Evolutionary conservation across 805 yeast genomes (phyloP).

Genomic region (Candida golubevii): DNA sequence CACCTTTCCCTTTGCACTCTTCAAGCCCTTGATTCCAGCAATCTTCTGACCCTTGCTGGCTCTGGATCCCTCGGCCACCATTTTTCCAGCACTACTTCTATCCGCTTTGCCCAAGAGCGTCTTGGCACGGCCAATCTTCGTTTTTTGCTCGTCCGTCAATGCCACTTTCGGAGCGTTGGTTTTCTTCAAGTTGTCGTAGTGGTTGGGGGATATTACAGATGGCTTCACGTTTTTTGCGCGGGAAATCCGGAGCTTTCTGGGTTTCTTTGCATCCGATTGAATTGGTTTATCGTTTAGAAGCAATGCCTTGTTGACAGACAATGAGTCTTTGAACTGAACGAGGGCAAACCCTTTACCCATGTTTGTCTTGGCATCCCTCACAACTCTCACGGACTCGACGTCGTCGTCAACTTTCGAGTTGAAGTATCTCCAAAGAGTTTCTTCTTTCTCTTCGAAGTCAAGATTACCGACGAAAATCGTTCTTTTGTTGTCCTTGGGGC

Average conservation of each 20-base stretch:
- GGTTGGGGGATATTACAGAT: conserved; percentile 41
- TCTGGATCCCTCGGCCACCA: conserved; percentile 68
- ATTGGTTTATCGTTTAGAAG: conserved; percentile 67
- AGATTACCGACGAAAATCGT: conserved; percentile 90
- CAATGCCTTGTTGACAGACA: conserved; percentile 77
- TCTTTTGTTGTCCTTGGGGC: conserved; percentile 76
- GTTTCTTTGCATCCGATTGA: conserved; percentile 24
- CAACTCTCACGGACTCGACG: conserved; percentile 83
- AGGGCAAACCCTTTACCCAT: conserved; percentile 97
- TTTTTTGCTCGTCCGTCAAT: conserved; percentile 64
- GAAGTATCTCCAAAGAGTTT: conserved; percentile 81
- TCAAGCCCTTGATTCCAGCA: conserved; percentile 57
- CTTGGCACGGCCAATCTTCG: conserved; percentile 76
- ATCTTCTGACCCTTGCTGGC: conserved; percentile 64
- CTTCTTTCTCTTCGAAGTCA: conserved; percentile 91
- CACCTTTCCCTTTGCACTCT: conserved; percentile 35
- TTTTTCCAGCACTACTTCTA: conserved; percentile 60
- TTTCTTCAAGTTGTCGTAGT: conserved; percentile 31
- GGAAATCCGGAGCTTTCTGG: conserved; percentile 69
- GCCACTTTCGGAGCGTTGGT: conserved; percentile 23
- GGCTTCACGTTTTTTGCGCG: conserved; percentile 49
- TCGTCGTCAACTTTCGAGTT: conserved; percentile 40
- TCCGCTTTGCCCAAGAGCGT: conserved; percentile 76
- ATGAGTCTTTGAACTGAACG: conserved; percentile 75
- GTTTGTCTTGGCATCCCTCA: conserved; percentile 90